Evolutionary conservation across 352 stramenopile species (phyloP).

Genomic region (Globisporangium abappressorium): DNA sequence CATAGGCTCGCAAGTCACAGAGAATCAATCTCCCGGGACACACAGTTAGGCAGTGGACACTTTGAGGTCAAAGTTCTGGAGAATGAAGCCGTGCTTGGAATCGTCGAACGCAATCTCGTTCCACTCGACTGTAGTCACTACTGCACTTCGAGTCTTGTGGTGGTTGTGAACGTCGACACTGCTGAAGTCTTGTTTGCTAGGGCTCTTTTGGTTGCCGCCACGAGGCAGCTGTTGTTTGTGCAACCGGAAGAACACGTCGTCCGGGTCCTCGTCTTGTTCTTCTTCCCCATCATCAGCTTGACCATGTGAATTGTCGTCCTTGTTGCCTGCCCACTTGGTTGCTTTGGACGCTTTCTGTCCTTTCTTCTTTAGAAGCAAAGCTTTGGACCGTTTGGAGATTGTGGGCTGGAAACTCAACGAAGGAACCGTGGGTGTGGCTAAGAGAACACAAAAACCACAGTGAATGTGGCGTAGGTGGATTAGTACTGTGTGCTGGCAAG

Average conservation of each 20-base stretch:
- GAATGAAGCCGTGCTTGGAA: conserved; percentile 38
- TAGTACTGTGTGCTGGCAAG: too few relatives aligned
- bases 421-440: conserved; percentile 17
- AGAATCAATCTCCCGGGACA: neutral
- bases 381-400: conserved; percentile 44
- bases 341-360: neutral
- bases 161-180: too few relatives aligned
- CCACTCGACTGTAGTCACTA: conserved; percentile 20
- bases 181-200: neutral
- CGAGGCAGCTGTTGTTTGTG: conserved; percentile 15
- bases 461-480: too few relatives aligned
- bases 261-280: neutral
- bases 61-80: conserved; percentile 39
- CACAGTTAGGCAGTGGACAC: conserved; percentile 9
- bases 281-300: neutral
- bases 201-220: conserved; percentile 3
- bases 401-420: conserved; percentile 35
- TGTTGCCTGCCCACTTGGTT: neutral
- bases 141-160: neutral
- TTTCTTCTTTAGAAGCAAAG: conserved; percentile 28
- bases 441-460: neutral
- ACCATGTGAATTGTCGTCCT: neutral
- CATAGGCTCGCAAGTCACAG: neutral
- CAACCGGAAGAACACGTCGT: conserved; percentile 34
- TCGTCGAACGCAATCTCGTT: conserved; percentile 34